Conservation (phyloP, 306 rosid species). For the Hylodesmum podocarpum region DNA sequence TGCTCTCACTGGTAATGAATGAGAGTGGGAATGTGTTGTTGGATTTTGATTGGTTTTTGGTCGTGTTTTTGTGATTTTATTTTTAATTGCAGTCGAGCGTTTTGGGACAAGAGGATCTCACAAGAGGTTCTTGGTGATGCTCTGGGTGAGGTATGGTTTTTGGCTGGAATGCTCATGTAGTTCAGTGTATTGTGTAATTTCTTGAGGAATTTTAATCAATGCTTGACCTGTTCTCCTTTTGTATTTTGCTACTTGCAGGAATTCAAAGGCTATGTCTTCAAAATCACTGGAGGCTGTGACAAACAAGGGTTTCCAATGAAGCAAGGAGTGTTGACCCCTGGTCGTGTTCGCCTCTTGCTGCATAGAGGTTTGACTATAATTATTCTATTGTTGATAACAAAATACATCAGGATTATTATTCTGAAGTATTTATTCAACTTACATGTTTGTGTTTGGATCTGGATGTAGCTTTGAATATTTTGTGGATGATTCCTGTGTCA, state of each 20-base stretch:
- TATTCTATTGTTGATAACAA: not conserved
- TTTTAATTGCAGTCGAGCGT: constrained; percentile 32
- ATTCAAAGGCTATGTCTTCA: constrained; percentile 40
- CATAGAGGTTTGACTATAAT: constrained; percentile 34
- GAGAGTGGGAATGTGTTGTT: not conserved
- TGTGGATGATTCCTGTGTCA: not conserved
- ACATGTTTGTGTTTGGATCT: not conserved
- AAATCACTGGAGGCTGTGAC: constrained; percentile 43
- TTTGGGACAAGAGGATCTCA: constrained; percentile 46
- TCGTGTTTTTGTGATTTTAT: not conserved
- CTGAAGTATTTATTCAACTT: not conserved
- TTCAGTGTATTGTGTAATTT: not conserved
- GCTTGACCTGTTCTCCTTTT: not conserved
- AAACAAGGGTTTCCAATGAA: constrained; percentile 45
- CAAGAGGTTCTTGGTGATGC: constrained; percentile 45
- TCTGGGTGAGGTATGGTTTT: constrained; percentile 36
- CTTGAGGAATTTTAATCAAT: not conserved
- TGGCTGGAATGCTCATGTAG: not conserved
- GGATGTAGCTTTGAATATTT: not conserved
- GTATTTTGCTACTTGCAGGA: constrained; percentile 10
- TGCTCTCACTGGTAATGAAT: not conserved
- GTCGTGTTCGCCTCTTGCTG: constrained; percentile 44
- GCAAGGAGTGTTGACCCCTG: constrained; percentile 47
- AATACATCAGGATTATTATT: not conserved
- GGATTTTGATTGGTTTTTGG: not conserved